Percentiles rank a stretch among this genome's conserved stretches.
phyloP scores from a whole-genome alignment of 139 green algal genomes.

The Chlorella sp. region DNA sequence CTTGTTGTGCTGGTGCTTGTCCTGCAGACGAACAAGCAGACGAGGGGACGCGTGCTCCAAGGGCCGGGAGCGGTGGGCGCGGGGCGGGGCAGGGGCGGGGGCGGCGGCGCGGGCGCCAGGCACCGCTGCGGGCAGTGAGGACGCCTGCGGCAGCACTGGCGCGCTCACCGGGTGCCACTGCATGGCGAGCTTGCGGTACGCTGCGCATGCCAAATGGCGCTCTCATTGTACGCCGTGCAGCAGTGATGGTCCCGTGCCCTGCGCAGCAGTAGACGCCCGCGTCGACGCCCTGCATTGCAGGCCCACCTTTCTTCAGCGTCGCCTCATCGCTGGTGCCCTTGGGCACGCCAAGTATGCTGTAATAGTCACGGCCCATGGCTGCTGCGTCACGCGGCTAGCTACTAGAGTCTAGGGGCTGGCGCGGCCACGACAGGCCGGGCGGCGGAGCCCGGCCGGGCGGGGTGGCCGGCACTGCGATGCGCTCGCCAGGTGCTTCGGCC shows the following conservation, averaged over 20 bases:
- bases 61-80: not conserved
- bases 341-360: slow-evolving; percentile 71
- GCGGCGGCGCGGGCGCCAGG: not conserved
- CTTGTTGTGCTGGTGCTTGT: slow-evolving; percentile 77
- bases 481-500: too few species aligned
- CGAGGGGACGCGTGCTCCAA: not conserved
- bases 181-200: slow-evolving; percentile 85
- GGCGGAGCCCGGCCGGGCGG: too few species aligned
- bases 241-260: too few species aligned
- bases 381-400: too few species aligned
- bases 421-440: too few species aligned
- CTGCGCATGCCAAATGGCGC: slow-evolving; percentile 33
- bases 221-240: too few species aligned
- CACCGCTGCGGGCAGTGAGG: not conserved
- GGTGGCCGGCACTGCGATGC: too few species aligned
- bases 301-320: slow-evolving; percentile 82
- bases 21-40: slow-evolving; percentile 39
- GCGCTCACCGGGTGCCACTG: slow-evolving; percentile 75
- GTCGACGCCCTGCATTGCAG: too few species aligned
- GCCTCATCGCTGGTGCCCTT: slow-evolving; percentile 62
- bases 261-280: too few species aligned
- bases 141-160: not conserved
- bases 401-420: too few species aligned
- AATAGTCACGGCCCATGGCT: slow-evolving; percentile 83
- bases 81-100: not conserved